A percentile compares a stretch with the other conserved stretches of the same genome.
These are phyloP conservation scores for Taiozyma onychis DNA, from an alignment of 1,139 yeast genomes.

Conservation along the genomic window DNA sequence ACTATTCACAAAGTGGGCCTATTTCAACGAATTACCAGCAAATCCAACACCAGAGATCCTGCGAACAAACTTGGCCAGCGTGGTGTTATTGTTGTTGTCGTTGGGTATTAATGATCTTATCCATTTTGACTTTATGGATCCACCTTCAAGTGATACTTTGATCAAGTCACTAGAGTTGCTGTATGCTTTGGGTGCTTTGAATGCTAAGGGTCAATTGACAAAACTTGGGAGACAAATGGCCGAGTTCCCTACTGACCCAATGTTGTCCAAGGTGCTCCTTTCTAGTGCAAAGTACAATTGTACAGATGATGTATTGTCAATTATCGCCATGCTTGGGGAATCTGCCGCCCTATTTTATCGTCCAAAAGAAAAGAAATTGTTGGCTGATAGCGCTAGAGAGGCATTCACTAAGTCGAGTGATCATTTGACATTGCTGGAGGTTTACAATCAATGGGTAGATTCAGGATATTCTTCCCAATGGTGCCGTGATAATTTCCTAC, in stretches of 20 bases:
- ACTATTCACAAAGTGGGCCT: conserved; percentile 83
- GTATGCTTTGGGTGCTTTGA: conserved; percentile 84
- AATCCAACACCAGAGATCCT: conserved; percentile 88
- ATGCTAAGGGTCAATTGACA: conserved; percentile 74
- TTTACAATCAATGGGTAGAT: conserved; percentile 74
- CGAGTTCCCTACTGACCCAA: conserved; percentile 89
- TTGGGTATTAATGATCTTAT: conserved; percentile 78
- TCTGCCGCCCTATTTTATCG: conserved; percentile 64
- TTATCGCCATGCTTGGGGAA: conserved; percentile 82
- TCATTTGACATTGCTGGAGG: conserved; percentile 66
- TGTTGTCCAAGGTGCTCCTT: conserved; percentile 71
- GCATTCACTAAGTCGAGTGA: conserved; percentile 59
- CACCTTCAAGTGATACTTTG: conserved; percentile 69
- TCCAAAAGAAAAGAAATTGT: conserved; percentile 64
- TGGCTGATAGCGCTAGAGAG: conserved; percentile 59
- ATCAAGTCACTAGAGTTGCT: conserved; percentile 73
- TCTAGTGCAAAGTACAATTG: conserved; percentile 58
- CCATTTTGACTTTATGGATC: conserved; percentile 84
- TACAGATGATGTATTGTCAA: conserved; percentile 57
- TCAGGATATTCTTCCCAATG: conserved; percentile 69
- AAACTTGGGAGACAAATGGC: conserved; percentile 81
- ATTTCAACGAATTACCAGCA: conserved; percentile 64
- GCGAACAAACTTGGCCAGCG: conserved; percentile 72
- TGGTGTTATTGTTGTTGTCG: conserved; percentile 67
- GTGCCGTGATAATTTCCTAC: conserved; percentile 85